A percentile compares a stretch with the other conserved stretches of the same genome.
phyloP scores from a whole-genome alignment of 352 stramenopile genomes.

The Pseudoperonospora humuli region DNA sequence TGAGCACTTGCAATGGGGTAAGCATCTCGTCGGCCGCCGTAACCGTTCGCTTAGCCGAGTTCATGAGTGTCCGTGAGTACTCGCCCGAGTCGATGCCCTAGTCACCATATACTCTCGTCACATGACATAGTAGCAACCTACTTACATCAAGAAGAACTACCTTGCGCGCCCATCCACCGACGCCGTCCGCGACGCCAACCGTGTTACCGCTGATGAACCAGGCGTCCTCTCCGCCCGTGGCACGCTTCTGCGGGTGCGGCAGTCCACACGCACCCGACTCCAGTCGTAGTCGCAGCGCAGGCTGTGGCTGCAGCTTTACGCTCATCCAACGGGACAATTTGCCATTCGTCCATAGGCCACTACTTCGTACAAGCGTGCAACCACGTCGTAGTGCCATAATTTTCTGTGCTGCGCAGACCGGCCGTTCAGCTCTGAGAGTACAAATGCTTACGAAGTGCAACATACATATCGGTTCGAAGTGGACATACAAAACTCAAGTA shows the following conservation, averaged over 20 bases:
- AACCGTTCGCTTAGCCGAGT: constrained; percentile 27
- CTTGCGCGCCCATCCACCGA: constrained; percentile 82
- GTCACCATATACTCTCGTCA: background rate
- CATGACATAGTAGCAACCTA: background rate
- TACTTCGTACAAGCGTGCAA: background rate
- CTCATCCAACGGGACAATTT: constrained; percentile 5
- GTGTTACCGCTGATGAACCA: constrained; percentile 75
- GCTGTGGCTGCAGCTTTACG: constrained; percentile 15
- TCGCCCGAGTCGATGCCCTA: constrained; percentile 82
- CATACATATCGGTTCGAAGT: too few relatives aligned
- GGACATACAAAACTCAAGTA: too few relatives aligned
- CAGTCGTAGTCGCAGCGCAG: constrained; percentile 37
- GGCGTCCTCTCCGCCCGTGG: constrained; percentile 78
- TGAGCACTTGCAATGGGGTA: constrained; percentile 63
- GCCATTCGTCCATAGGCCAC: background rate
- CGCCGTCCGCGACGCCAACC: constrained; percentile 80
- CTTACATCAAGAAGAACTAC: constrained; percentile 15
- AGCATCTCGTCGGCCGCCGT: constrained; percentile 18
- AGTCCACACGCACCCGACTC: constrained; percentile 64
- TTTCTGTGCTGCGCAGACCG: too few relatives aligned
- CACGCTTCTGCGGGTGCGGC: constrained; percentile 77
- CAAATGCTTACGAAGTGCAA: too few relatives aligned
- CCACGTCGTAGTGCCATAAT: too few relatives aligned
- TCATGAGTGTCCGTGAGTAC: constrained; percentile 82
- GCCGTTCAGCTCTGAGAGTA: too few relatives aligned